Base-by-base conservation (phyloP, 371 early-diverging fungal genomes). In the Mucor sp. region DNA sequence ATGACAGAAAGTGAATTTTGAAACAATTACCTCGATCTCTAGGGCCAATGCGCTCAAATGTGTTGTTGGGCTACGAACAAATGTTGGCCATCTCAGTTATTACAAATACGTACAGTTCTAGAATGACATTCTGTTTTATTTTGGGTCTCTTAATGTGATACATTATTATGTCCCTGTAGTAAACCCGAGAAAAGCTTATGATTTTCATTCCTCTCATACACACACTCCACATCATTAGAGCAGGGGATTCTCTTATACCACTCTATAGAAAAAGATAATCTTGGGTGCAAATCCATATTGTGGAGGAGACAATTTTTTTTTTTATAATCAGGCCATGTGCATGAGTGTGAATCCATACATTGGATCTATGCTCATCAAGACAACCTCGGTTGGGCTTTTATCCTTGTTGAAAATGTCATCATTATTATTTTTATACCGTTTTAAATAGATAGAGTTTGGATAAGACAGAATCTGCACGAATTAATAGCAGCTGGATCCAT, bases 311-410 rank as follows among this genome's bases (percentile, higher is more conserved):
- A 53, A 53, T 17, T 41, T 41, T 3, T 35, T 21, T 1, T 25
- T 53, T 53, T 12, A 35, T 27, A 23, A 53, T 53, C 53, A 53
- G 27, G 53, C 53, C 12, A 53, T 53, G 15, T 27, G 28, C 4
- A 53, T 53, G 15, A 37, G 37, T 37, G 14, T 11, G 14, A 47
- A 17, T 17, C 7, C 5, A 47, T 14, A 14, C 44, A n/a, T 15
- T 43, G 41, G 11, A 17, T 17, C n/a, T n/a, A 43, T 4, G 4
- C 19, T n/a, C 19, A 43, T 1, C 44, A 4, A n/a, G 1, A 48
- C 48, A 48, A 19, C 53, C 53, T 53, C 53, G 53, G 53, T 53
- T 53, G 53, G 53, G 25, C 53, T 53, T 53, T 53, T 27, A 27
- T 53, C 53, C 25, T 19, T 47, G 23, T 25, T 53, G 25, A 2